These are phyloP conservation scores for Wallacemonas sp. DNA, from an alignment of 208 protist species.

Conservation along the genomic window DNA sequence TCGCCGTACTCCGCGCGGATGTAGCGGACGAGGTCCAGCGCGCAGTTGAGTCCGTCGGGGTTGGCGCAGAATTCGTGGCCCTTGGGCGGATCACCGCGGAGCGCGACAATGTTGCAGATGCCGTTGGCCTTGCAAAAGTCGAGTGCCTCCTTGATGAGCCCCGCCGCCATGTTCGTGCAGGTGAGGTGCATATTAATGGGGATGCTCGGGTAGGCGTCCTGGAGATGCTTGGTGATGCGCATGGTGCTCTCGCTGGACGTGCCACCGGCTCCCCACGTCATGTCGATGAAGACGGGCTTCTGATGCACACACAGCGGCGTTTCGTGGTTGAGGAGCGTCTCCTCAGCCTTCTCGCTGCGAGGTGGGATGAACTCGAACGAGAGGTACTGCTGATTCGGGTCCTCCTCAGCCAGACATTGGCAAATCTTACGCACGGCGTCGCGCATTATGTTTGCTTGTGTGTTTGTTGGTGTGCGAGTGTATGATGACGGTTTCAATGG, in stretches of 20 bases:
- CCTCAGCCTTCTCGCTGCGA: constrained; percentile 89
- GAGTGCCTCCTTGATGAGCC: constrained; percentile 75
- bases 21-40: constrained; percentile 94
- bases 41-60: constrained; percentile 86
- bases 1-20: constrained; percentile 94
- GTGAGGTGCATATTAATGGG: constrained; percentile 93
- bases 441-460: background rate
- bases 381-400: constrained; percentile 64
- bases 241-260: constrained; percentile 78
- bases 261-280: constrained; percentile 97
- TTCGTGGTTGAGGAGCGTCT: constrained; percentile 75
- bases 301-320: constrained; percentile 83
- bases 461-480: background rate
- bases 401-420: constrained; percentile 33
- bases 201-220: constrained; percentile 78
- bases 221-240: constrained; percentile 78
- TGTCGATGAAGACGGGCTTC: constrained; percentile 93
- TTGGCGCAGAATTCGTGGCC: constrained; percentile 60
- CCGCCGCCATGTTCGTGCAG: constrained; percentile 91
- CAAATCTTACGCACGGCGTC: constrained; percentile 3
- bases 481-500: background rate
- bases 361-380: constrained; percentile 97
- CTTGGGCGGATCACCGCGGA: constrained; percentile 90
- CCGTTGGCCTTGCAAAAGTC: constrained; percentile 79
- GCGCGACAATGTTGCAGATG: constrained; percentile 97